These are phyloP conservation scores for Phytophthora meadii DNA, from an alignment of 352 stramenopile genomes.

Conservation along the genomic window DNA sequence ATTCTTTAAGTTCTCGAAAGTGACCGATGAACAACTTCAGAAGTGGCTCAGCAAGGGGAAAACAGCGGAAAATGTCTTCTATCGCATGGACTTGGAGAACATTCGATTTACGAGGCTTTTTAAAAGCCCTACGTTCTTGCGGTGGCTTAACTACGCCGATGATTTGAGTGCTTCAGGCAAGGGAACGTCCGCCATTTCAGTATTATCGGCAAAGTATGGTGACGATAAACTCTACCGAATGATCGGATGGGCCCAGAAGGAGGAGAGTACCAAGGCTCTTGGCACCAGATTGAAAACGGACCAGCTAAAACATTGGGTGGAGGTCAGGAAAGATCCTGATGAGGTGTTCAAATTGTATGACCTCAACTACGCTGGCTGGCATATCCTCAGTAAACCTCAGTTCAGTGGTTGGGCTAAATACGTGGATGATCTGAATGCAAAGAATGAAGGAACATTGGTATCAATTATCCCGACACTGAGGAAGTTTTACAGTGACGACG, in stretches of 20 bases:
- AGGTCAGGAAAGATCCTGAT: neutral
- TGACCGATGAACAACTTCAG: neutral
- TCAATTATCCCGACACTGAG: neutral
- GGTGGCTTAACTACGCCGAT: constrained; percentile 1
- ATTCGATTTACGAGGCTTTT: neutral
- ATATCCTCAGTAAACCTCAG: neutral
- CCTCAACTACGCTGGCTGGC: neutral
- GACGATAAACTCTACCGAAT: neutral
- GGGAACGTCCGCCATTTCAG: neutral
- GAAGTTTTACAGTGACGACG: neutral
- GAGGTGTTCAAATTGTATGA: constrained; percentile 3
- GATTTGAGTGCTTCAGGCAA: neutral
- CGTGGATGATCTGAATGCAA: neutral
- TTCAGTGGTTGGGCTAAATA: neutral
- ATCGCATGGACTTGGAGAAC: neutral
- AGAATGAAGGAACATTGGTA: neutral
- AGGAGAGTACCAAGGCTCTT: neutral
- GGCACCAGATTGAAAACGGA: neutral
- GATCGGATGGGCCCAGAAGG: neutral
- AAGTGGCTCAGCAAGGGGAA: neutral
- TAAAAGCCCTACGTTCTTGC: neutral
- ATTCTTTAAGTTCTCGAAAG: neutral
- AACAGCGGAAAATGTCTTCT: constrained; percentile 1
- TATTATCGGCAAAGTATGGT: no score
- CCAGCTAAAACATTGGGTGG: constrained; percentile 1